These are phyloP conservation scores for Cardiosporidium cionae DNA, from an alignment of 169 alveolate species.

Conservation along the genomic window DNA sequence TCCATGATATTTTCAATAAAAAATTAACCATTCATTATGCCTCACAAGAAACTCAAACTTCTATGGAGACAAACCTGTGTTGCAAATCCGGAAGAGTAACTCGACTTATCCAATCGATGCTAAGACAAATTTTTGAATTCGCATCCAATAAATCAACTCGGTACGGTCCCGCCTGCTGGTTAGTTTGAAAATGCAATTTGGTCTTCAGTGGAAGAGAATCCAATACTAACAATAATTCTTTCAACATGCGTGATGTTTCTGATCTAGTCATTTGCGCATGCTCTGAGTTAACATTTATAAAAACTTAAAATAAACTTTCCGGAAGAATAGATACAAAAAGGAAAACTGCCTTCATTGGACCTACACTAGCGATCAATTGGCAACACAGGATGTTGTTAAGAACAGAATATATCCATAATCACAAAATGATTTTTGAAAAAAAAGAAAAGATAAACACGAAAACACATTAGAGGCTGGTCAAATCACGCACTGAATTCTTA, in stretches of 20 bases:
- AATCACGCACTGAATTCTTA: no score
- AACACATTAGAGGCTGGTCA: no score
- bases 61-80: neutral
- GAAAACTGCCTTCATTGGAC: no score
- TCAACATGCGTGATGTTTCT: constrained; percentile 37
- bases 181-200: constrained; percentile 14
- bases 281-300: no score
- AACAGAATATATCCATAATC: no score
- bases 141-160: constrained; percentile 41
- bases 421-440: no score
- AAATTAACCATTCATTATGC: neutral
- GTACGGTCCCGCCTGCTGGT: constrained; percentile 27
- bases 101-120: constrained; percentile 27
- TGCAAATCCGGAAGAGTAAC: constrained; percentile 13
- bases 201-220: constrained; percentile 28
- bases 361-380: no score
- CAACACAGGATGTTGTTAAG: no score
- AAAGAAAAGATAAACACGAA: no score
- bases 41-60: neutral
- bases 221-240: constrained; percentile 36
- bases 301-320: no score
- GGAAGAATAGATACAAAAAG: no score
- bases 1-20: neutral
- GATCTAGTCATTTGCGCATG: constrained; percentile 20
- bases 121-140: constrained; percentile 26